Conservation (phyloP, 73 alveolate genomes). For the Paramecium sonneborni region DNA sequence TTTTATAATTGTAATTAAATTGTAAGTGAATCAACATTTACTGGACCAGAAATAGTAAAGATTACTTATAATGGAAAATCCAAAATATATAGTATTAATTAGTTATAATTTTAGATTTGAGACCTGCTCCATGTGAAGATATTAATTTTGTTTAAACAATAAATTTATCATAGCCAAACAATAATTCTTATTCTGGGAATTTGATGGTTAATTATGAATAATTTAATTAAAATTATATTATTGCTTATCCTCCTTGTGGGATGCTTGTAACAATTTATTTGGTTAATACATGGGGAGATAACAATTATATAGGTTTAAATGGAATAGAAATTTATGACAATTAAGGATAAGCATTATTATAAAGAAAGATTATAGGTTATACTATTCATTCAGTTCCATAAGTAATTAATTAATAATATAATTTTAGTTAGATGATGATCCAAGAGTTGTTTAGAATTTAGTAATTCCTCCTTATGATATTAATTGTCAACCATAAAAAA, state of each 20-base stretch:
- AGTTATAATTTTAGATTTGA: neutral
- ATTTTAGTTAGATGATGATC: neutral
- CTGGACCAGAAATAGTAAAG: conserved; percentile 38
- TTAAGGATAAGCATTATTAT: neutral
- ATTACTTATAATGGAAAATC: neutral
- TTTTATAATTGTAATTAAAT: neutral
- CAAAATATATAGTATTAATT: neutral
- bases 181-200: neutral
- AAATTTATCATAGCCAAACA: conserved; percentile 51
- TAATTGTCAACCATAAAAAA: neutral
- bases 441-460: conserved; percentile 26
- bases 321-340: conserved; percentile 81
- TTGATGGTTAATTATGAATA: neutral
- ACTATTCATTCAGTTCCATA: conserved; percentile 51
- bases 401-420: neutral
- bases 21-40: neutral
- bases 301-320: conserved; percentile 84
- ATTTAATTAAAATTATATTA: neutral
- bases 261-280: conserved; percentile 62
- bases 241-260: conserved; percentile 41
- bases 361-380: conserved; percentile 44
- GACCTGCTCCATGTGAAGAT: conserved; percentile 78
- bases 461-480: neutral
- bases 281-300: conserved; percentile 86
- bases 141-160: conserved; percentile 74